phyloP scores from a whole-genome alignment of 495 filamentous ascomycete species.

The Letharia lupina region DNA sequence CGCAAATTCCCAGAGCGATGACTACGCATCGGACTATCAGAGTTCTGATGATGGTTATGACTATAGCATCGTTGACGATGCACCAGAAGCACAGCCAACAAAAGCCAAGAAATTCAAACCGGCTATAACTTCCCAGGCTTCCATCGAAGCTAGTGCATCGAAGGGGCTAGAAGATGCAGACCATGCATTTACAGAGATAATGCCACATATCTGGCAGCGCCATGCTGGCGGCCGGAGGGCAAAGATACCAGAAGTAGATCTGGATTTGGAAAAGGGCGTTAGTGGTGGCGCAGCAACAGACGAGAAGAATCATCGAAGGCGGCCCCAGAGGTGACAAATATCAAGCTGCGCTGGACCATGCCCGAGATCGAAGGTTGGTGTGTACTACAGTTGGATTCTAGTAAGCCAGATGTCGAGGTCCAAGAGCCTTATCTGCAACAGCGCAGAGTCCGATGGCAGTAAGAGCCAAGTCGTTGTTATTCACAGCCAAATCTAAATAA shows the following conservation, averaged over 20 bases:
- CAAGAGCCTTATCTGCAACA: not conserved
- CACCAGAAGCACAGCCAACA: slow-evolving; percentile 5
- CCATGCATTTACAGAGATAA: slow-evolving; percentile 1
- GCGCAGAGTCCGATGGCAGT: slow-evolving; percentile 9
- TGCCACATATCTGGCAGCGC: slow-evolving; percentile 9
- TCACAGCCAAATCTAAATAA: not conserved
- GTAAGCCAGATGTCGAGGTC: not conserved
- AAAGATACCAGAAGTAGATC: slow-evolving; percentile 3
- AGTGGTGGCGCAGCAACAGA: not conserved
- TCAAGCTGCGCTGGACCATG: slow-evolving; percentile 12
- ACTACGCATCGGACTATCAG: slow-evolving; percentile 3
- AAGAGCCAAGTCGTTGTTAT: not conserved
- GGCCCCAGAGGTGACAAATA: not conserved
- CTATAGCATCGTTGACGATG: slow-evolving; percentile 9
- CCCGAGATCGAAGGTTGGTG: slow-evolving; percentile 4
- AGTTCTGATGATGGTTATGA: slow-evolving; percentile 13
- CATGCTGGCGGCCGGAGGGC: slow-evolving; percentile 7
- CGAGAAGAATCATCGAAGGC: not conserved
- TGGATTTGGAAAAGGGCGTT: slow-evolving; percentile 7
- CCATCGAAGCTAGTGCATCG: not conserved
- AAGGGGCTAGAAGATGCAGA: not conserved
- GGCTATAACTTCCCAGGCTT: not conserved
- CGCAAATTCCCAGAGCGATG: slow-evolving; percentile 4
- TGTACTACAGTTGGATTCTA: not conserved
- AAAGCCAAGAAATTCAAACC: not conserved